Base-by-base conservation (phyloP, 306 rosid species). In the Sicyos edulis region DNA sequence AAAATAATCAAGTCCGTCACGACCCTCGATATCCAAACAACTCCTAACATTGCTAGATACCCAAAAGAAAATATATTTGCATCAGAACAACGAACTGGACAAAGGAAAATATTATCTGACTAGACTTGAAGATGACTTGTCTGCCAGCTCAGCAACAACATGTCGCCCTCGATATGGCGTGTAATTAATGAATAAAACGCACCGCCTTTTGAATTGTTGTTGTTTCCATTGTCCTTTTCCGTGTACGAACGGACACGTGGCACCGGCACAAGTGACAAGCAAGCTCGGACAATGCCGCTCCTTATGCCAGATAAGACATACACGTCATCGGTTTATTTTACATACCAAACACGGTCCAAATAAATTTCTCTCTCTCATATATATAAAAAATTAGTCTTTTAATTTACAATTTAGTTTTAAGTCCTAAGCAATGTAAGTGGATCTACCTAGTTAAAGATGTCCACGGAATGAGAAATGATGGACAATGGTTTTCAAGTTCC, bases 51-150 rank as follows among this genome's bases (percentile, higher is more conserved):
- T n/a, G n/a, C n/a, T n/a, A n/a, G n/a, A n/a, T n/a, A n/a, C n/a
- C n/a, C n/a, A 32, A 32, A 32, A 32, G 5, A 2, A 32, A 32
- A 32, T 2, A 32, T 32, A 32, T 37, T 37, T 37, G 42, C 7
- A 37, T 37, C 42, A 37, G 7, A 20, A 21, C 32, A 56, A 29
- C 62, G 16, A 56, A 56, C 4, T 2, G 5, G 15, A 26, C 20
- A 22, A 57, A 57, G 1, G 11, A 57, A 1, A n/a, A 55, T 55
- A 55, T 10, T 56, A 10, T 20, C 62, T 21, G 63, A 57, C 10
- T 57, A 29, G 44, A 58, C 64, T 12, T 59, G 44, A 59, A 13
- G 65, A 59, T 26, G 65, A 59, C 65, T 29, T 59, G 65, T 59
- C 65, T 59, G 65, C 65, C 65, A 59, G 44, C 44, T 59, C 65